Evolutionary conservation across 345 rosid genomes (phyloP).

Genomic region (Triadica sebifera): DNA sequence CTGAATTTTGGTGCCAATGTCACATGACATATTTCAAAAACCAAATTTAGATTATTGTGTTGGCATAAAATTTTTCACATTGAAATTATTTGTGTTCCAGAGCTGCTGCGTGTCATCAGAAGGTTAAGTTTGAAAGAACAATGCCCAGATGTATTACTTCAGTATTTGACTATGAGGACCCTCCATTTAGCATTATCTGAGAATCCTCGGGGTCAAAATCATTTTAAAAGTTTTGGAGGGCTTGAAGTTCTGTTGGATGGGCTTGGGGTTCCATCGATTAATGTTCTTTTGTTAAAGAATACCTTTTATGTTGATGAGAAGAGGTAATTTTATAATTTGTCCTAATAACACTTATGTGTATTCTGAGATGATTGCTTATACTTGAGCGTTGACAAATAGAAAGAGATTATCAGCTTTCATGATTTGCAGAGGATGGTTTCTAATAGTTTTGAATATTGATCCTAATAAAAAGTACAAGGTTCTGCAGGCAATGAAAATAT

Average conservation of each 20-base stretch:
- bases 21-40: background rate
- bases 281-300: constrained; percentile 34
- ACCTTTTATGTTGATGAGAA: constrained; percentile 27
- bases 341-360: background rate
- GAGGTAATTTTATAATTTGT: constrained; percentile 36
- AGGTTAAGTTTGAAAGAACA: constrained; percentile 65
- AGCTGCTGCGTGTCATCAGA: constrained; percentile 65
- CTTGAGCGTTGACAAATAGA: background rate
- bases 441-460: background rate
- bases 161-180: constrained; percentile 53
- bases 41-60: background rate
- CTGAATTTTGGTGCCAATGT: background rate
- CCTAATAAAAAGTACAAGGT: background rate
- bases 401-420: background rate
- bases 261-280: constrained; percentile 55
- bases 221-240: constrained; percentile 78
- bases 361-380: too few relatives aligned
- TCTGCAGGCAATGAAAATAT: background rate
- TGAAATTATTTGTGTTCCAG: constrained; percentile 39
- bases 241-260: constrained; percentile 79
- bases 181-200: constrained; percentile 49
- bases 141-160: constrained; percentile 53
- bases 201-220: constrained; percentile 74
- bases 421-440: background rate
- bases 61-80: constrained; percentile 13